Evolutionary conservation across 139 green algal species (phyloP).

Genomic region (Chlamydomonas schloesseri): DNA sequence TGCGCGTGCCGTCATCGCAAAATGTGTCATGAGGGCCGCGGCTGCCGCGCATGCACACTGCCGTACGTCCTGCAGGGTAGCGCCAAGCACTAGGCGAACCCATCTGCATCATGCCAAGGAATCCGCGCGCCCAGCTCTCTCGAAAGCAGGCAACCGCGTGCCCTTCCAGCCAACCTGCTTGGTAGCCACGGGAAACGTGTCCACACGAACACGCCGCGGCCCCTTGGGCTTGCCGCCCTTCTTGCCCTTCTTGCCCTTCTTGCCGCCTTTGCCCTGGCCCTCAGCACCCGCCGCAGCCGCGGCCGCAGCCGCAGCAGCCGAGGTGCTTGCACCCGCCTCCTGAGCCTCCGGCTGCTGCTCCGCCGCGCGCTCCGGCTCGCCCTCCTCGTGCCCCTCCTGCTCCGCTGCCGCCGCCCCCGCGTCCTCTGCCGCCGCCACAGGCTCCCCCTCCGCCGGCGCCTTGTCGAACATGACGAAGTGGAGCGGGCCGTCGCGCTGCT

Average conservation of each 20-base stretch:
- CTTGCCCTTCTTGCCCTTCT: neutral
- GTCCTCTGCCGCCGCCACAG: neutral
- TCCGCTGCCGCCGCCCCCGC: neutral
- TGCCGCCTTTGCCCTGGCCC: neutral
- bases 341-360: neutral
- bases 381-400: neutral
- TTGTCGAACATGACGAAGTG: slow-evolving; percentile 56
- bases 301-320: neutral
- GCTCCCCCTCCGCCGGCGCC: neutral
- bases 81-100: no score
- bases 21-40: no score
- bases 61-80: no score
- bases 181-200: slow-evolving; percentile 86
- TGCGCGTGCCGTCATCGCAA: no score
- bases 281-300: neutral
- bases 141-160: no score
- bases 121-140: no score
- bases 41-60: no score
- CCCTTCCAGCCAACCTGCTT: neutral
- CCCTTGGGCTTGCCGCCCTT: neutral
- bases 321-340: neutral
- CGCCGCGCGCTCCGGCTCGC: no score
- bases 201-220: slow-evolving; percentile 65
- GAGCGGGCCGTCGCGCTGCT: neutral
- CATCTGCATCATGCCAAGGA: no score